These are phyloP conservation scores for Vaccinium darrowii DNA, from an alignment of 148 eudicot genomes.

Conservation along the genomic window DNA sequence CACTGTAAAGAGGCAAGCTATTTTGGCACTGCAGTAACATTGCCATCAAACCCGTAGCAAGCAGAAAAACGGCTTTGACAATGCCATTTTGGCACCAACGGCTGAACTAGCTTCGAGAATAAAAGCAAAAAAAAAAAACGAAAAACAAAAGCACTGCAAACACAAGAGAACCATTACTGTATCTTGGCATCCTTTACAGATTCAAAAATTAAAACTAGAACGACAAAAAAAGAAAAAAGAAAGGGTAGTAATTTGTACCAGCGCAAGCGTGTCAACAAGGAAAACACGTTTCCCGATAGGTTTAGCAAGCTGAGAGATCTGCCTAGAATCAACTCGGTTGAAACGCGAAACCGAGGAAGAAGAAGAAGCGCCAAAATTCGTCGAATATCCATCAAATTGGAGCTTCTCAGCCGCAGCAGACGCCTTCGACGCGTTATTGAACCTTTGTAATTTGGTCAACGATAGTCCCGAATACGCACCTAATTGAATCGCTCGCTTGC, in stretches of 20 bases:
- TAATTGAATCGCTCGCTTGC: constrained; percentile 39
- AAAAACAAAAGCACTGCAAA: too few species aligned
- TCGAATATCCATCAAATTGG: constrained; percentile 7
- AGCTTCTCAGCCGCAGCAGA: constrained; percentile 11
- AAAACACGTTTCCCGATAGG: constrained; percentile 54
- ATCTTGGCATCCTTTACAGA: not conserved
- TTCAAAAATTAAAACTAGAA: not conserved
- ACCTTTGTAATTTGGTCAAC: constrained; percentile 27
- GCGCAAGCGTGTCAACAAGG: constrained; percentile 70
- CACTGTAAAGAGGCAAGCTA: too few species aligned
- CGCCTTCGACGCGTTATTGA: constrained; percentile 3
- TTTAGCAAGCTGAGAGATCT: constrained; percentile 48
- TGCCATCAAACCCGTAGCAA: too few species aligned
- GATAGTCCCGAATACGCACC: constrained; percentile 23
- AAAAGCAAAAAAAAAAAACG: too few species aligned
- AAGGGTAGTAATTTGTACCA: constrained; percentile 32
- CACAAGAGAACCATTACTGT: not conserved
- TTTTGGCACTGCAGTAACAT: too few species aligned
- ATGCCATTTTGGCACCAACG: too few species aligned
- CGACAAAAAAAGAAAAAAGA: not conserved
- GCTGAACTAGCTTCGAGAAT: too few species aligned
- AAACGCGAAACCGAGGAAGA: constrained; percentile 8
- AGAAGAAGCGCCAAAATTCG: not conserved
- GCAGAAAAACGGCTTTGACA: too few species aligned
- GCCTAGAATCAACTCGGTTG: constrained; percentile 22